Evolutionary conservation across 2,329 filamentous ascomycete genomes (phyloP), one percentile per base, ranked within the genome.

Genomic region (Ciborinia camelliae): DNA sequence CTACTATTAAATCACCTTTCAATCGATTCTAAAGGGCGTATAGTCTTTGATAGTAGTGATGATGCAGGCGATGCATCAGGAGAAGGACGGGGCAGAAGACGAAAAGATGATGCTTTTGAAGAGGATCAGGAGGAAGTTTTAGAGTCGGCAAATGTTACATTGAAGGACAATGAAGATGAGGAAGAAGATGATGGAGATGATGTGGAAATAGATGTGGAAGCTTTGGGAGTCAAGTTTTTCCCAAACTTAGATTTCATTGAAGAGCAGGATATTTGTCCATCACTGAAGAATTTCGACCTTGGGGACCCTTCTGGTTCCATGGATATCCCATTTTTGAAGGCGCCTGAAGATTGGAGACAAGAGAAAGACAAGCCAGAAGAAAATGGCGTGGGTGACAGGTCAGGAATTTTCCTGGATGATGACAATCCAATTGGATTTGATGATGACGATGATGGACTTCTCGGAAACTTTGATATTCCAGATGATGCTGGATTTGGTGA

Each of bases 21-120:
- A 74, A 97, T 99, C 69, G 95, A 99, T 76, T 86, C 86, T 2
- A 87, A 92, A 69, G 95, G 95, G 50, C 86, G 94, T 43, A 99
- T 99, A 68, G 93, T 99, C 6, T 99, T 99, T 74, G 95, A 99
- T 78, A 98, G 94, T 79, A 98, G 93, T 74, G 94, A 99, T 75
- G 95, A 98, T 75, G 78, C 84, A 26, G 84, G 80, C 20, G 85
- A 88, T 68, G 79, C 79, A 23, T 78, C 80, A 76, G 73, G 74
- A 73, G 66, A 75, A 65, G 72, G 71, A 15, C 65, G 70, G 62
- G 70, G 66, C 10, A 71, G 68, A 41, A 68, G 69, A 66, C 58
- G 72, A 47, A 76, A 75, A 62, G 92, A 97, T 74, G 94, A 98
- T 74, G 76, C 81, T 10, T 81, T 80, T 32, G 84, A 86, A 68